Percentiles rank a stretch among this genome's conserved stretches.
phyloP scores from a whole-genome alignment of 1,139 yeast genomes.

The Blastobotrys serpentis region DNA sequence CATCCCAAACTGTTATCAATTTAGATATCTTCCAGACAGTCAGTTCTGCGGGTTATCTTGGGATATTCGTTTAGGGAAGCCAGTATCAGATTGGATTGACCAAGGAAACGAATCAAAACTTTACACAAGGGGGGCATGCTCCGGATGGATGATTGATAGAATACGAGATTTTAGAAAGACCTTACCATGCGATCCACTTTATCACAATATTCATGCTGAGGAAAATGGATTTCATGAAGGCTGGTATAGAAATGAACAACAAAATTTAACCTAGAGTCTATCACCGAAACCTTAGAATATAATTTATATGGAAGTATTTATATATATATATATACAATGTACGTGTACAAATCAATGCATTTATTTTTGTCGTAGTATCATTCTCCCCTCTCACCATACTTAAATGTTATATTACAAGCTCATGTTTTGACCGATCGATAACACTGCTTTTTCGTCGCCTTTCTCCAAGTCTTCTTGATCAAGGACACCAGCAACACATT shows the following conservation, averaged over 20 bases:
- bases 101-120: conserved; percentile 9
- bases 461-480: conserved; percentile 56
- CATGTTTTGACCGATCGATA: conserved; percentile 48
- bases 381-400: too few species aligned
- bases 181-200: conserved; percentile 1
- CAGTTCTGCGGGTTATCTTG: conserved; percentile 15
- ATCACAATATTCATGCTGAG: background rate
- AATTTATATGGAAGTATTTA: background rate
- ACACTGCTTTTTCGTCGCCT: conserved; percentile 79
- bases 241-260: conserved; percentile 7
- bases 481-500: conserved; percentile 74
- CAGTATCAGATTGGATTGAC: conserved; percentile 12
- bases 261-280: background rate
- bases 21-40: conserved; percentile 11
- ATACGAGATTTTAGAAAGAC: conserved; percentile 21
- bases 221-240: background rate
- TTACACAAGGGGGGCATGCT: conserved; percentile 18
- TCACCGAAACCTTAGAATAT: too few species aligned
- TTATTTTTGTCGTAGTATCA: too few species aligned
- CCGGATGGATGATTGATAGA: conserved; percentile 36
- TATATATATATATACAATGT: background rate
- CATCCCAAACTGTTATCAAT: conserved; percentile 10
- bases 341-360: background rate
- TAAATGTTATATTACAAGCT: conserved; percentile 7
- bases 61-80: conserved; percentile 14